phyloP scores from a whole-genome alignment of 169 alveolate species.

The Neospora caninum region DNA sequence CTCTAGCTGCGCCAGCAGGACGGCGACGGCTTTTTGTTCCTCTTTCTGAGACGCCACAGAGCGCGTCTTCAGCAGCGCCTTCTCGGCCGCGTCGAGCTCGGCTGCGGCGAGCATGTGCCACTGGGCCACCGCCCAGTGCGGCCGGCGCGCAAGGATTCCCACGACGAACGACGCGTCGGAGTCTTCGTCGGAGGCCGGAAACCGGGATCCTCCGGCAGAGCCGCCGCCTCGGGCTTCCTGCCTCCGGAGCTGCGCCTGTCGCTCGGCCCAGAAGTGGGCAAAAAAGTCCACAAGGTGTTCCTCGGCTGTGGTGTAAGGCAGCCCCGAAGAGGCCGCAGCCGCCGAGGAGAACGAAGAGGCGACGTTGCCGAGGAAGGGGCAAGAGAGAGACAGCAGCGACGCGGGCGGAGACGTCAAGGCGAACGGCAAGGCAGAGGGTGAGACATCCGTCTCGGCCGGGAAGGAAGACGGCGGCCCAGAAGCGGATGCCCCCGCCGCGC shows the following conservation, averaged over 20 bases:
- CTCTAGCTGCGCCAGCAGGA: neutral
- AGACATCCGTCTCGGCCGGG: neutral
- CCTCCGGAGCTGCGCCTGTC: neutral
- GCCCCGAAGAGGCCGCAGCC: neutral
- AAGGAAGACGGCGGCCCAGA: neutral
- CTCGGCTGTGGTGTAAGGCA: neutral
- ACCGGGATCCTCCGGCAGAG: neutral
- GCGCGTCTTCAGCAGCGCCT: neutral
- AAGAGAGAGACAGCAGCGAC: neutral
- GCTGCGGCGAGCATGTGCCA: conserved; percentile 29
- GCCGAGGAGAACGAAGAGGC: neutral
- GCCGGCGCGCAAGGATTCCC: neutral
- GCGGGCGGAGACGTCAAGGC: neutral
- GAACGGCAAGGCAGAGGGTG: neutral
- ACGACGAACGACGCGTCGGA: conserved; percentile 23
- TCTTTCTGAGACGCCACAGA: neutral
- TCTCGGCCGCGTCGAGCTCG: conserved; percentile 1
- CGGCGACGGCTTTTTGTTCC: neutral
- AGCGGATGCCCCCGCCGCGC: neutral
- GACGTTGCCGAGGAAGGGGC: neutral
- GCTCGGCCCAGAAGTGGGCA: conserved; percentile 4
- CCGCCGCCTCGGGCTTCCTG: neutral
- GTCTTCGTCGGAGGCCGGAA: neutral
- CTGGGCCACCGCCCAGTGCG: conserved; percentile 35
- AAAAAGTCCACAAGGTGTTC: neutral